Conservation (phyloP, 768 basidiomycete genomes). For the Serendipita vermifera region DNA sequence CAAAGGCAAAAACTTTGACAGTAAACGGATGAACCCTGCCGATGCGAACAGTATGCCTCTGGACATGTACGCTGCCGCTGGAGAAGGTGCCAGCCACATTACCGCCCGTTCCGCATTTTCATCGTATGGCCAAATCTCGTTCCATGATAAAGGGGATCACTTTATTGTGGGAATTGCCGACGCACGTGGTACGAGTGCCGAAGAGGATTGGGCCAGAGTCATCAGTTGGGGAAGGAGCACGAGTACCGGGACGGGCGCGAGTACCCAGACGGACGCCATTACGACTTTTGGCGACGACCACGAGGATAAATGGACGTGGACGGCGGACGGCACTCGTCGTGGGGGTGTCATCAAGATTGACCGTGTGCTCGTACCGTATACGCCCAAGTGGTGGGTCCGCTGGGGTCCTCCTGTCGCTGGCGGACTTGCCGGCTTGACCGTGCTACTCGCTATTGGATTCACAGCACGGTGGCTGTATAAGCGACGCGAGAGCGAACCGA, state of each 20-base stretch:
- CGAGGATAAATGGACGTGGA: too few relatives aligned
- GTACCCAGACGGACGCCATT: conserved; percentile 53
- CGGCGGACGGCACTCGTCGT: too few relatives aligned
- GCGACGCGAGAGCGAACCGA: conserved; percentile 66
- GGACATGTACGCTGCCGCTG: conserved; percentile 45
- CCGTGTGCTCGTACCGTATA: conserved; percentile 67
- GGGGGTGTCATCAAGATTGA: conserved; percentile 89
- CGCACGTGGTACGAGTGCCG: conserved; percentile 27
- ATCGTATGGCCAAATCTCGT: conserved; percentile 25
- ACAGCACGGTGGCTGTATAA: conserved; percentile 58
- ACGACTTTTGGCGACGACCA: too few relatives aligned
- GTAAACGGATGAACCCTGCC: conserved; percentile 20
- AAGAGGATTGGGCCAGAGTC: conserved; percentile 31
- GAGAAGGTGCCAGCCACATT: conserved; percentile 66
- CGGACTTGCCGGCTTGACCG: conserved; percentile 40
- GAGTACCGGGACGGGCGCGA: conserved; percentile 31
- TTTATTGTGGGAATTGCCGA: conserved; percentile 32
- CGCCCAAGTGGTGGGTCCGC: conserved; percentile 71
- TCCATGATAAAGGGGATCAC: not conserved
- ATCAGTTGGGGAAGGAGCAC: conserved; percentile 49
- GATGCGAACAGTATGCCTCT: conserved; percentile 63
- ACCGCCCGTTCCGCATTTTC: conserved; percentile 48
- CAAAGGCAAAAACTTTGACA: conserved; percentile 3
- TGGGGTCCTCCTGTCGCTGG: conserved; percentile 61
- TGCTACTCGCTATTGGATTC: conserved; percentile 53